Conservation (phyloP, 2,329 filamentous ascomycete species). For the Aspergillus eucalypticola region DNA sequence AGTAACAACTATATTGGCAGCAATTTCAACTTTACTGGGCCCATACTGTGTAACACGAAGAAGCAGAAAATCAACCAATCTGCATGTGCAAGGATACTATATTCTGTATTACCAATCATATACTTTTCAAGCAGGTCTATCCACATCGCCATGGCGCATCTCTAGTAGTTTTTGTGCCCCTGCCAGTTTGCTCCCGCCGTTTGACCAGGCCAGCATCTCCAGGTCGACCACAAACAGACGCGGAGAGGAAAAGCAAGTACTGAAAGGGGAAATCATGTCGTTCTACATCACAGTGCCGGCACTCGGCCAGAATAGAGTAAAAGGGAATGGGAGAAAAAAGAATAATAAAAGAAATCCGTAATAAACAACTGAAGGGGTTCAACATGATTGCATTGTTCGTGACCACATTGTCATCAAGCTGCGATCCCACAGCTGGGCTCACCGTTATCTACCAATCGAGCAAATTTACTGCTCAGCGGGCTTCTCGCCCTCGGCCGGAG, state of each 20-base stretch:
- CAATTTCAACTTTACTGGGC: no score
- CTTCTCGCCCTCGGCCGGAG: conserved; percentile 44
- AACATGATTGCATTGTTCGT: conserved; percentile 26
- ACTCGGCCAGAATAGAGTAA: conserved; percentile 10
- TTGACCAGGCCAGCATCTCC: not conserved
- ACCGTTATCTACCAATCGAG: conserved; percentile 10
- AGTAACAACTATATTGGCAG: no score
- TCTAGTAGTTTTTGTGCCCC: conserved; percentile 14
- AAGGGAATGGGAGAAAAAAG: conserved; percentile 7
- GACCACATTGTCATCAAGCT: conserved; percentile 26
- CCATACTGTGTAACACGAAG: no score
- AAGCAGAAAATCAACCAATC: no score
- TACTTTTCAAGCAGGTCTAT: conserved; percentile 18
- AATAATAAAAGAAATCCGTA: conserved; percentile 3
- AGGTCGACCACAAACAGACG: not conserved
- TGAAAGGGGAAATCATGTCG: not conserved
- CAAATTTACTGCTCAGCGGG: conserved; percentile 35
- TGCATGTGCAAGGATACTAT: not conserved
- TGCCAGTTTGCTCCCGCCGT: not conserved
- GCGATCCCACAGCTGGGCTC: conserved; percentile 13
- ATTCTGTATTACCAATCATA: conserved; percentile 14
- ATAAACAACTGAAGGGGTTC: conserved; percentile 13
- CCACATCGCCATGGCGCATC: conserved; percentile 12
- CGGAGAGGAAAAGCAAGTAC: not conserved
- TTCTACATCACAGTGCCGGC: conserved; percentile 17